Evolutionary conservation across 202 grass and related monocot species (phyloP), one percentile per base, ranked within the genome.

Genomic region (Eragrostis tef): DNA sequence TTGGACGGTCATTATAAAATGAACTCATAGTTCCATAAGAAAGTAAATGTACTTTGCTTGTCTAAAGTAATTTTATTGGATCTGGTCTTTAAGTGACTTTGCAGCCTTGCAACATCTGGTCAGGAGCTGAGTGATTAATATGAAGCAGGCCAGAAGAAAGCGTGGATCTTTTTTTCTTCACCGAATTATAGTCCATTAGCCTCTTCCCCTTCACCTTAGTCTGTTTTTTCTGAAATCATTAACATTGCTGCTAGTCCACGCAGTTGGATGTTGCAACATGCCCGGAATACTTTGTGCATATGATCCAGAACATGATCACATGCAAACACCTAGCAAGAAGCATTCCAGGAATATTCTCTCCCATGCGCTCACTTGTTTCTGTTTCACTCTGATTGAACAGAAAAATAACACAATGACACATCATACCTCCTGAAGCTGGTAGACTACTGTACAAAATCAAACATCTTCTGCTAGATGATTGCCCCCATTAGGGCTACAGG

Each of bases 381-480:
- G 47, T 64, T 39, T 46, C 46, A 39, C 14, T 65, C 48, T 58
- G 39, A 71, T 87, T 71, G n/a, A 56, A 57, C 39, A 74, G 21
- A 19, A 82, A 83, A 70, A 75, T 61, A 67, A 63, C 51, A 78
- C 41, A 4, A 59, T 59, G 51, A 29, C 25, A 66, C 57, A 71
- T 10, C 61, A 79, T 74, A 57, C 31, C 70, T 78, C 46, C 46
- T 71, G 73, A 82, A 65, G 46, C 77, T 62, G 79, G 53, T 64
- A 66, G 49, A 47, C 74, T 72, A 44, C 29, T 44, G 42, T 36
- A 53, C 57, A 70, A 70, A 72, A 47, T 6, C 2, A 29, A 27
- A 14, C 46, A 54, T 31, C 49, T 46, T 22, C 4, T 65, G 31
- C 15, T 26, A 77, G 9, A 71, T 65, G 16, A 12, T 47, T 78